phyloP scores from a whole-genome alignment of 139 green algal genomes.

The Pseudopediastrum boryanum region DNA sequence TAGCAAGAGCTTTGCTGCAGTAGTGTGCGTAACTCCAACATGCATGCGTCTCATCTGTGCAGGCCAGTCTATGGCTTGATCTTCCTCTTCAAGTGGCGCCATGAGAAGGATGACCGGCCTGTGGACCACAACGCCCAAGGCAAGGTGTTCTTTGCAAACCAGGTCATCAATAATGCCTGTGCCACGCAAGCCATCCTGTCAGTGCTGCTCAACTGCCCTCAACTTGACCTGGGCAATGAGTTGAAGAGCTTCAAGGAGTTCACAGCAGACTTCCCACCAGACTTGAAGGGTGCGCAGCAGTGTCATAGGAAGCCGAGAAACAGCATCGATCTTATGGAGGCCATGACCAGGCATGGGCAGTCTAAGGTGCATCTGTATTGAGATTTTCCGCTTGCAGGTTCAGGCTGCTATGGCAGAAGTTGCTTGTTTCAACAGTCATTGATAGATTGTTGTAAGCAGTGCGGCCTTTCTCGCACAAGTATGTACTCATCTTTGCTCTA shows the following conservation, averaged over 20 bases:
- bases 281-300: slow-evolving; percentile 47
- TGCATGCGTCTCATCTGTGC: too few species aligned
- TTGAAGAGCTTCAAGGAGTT: slow-evolving; percentile 86
- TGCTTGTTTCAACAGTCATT: too few species aligned
- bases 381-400: too few species aligned
- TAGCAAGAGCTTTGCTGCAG: too few species aligned
- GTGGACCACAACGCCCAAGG: slow-evolving; percentile 45
- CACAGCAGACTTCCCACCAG: slow-evolving; percentile 81
- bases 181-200: slow-evolving; percentile 95
- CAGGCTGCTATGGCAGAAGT: too few species aligned
- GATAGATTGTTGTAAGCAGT: too few species aligned
- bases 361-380: too few species aligned
- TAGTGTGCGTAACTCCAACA: too few species aligned
- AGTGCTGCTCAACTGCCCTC: slow-evolving; percentile 89
- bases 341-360: too few species aligned
- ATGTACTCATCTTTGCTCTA: too few species aligned
- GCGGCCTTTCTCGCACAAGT: too few species aligned
- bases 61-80: slow-evolving; percentile 96
- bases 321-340: not conserved
- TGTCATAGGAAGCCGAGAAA: not conserved
- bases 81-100: slow-evolving; percentile 98
- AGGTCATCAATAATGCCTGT: slow-evolving; percentile 97
- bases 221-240: slow-evolving; percentile 72
- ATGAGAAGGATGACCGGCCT: slow-evolving; percentile 71
- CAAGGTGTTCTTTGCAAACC: slow-evolving; percentile 94